A percentile compares a stretch with the other conserved stretches of the same genome.
Evolutionary conservation across 2,329 filamentous ascomycete species (phyloP).

Genomic region (Chrysoporthe austroafricana): DNA sequence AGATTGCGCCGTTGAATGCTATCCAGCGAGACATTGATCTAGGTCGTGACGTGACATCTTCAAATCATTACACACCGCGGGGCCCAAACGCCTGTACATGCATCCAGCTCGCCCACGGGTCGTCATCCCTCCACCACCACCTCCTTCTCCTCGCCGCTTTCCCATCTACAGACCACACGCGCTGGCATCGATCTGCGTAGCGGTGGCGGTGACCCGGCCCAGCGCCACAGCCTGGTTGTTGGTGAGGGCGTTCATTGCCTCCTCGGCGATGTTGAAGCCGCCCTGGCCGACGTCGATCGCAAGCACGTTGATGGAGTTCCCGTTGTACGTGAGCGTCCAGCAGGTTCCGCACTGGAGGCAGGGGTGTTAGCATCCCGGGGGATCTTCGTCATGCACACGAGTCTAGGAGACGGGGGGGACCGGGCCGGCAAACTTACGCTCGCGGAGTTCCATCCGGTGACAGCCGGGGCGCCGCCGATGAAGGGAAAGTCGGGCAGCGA

Average conservation of each 20-base stretch:
- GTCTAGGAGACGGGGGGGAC: too few species aligned
- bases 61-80: background rate
- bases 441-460: constrained; percentile 60
- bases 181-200: constrained; percentile 46
- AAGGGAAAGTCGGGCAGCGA: constrained; percentile 55
- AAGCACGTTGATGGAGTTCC: constrained; percentile 56
- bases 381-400: too few species aligned
- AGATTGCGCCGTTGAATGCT: background rate
- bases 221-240: constrained; percentile 52
- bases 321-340: constrained; percentile 58
- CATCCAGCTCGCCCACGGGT: background rate
- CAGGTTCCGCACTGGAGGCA: constrained; percentile 67
- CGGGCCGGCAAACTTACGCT: constrained; percentile 33
- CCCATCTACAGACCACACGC: constrained; percentile 42
- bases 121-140: background rate
- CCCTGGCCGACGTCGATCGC: constrained; percentile 56
- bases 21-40: background rate
- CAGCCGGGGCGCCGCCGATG: constrained; percentile 56
- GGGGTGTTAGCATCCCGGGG: too few species aligned
- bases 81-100: background rate
- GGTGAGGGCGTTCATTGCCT: constrained; percentile 60
- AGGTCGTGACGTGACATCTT: background rate
- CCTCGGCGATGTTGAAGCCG: constrained; percentile 61
- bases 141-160: background rate
- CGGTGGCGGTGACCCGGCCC: constrained; percentile 56